Percentiles rank a stretch among this genome's conserved stretches.
phyloP scores from a whole-genome alignment of 345 rosid genomes.

The Citrus trifoliata region DNA sequence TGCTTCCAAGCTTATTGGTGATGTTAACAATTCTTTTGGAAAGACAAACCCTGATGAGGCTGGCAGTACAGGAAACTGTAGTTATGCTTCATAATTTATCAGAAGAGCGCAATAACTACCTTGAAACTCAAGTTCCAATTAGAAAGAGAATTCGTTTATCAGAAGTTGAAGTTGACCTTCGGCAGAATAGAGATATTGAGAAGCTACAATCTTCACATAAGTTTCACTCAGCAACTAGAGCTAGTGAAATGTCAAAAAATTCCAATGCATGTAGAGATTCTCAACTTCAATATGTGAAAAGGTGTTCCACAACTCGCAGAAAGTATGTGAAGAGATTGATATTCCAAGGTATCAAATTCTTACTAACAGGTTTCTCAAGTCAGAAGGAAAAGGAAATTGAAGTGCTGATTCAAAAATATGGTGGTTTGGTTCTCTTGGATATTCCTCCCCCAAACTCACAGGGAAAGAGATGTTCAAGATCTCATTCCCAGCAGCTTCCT shows the following conservation, averaged over 20 bases:
- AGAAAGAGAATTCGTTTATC: constrained; percentile 45
- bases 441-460: constrained; percentile 43
- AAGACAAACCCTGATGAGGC: constrained; percentile 17
- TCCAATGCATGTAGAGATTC: constrained; percentile 17
- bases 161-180: constrained; percentile 27
- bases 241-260: constrained; percentile 23
- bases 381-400: constrained; percentile 48
- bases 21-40: constrained; percentile 8
- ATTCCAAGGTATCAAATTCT: constrained; percentile 45
- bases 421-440: constrained; percentile 52
- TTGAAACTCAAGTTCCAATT: constrained; percentile 3
- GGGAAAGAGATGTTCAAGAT: constrained; percentile 25
- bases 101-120: neutral
- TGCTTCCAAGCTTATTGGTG: constrained; percentile 25
- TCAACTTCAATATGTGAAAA: constrained; percentile 18
- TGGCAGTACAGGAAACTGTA: constrained; percentile 22
- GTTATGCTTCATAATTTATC: neutral
- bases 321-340: constrained; percentile 27
- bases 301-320: constrained; percentile 9
- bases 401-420: constrained; percentile 41
- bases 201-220: constrained; percentile 13
- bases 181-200: constrained; percentile 16
- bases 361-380: constrained; percentile 65
- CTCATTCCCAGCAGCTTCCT: constrained; percentile 32
- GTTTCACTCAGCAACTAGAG: constrained; percentile 19